phyloP scores from a whole-genome alignment of 192 early-diverging fungal genomes.

The Umbelopsis sp. region DNA sequence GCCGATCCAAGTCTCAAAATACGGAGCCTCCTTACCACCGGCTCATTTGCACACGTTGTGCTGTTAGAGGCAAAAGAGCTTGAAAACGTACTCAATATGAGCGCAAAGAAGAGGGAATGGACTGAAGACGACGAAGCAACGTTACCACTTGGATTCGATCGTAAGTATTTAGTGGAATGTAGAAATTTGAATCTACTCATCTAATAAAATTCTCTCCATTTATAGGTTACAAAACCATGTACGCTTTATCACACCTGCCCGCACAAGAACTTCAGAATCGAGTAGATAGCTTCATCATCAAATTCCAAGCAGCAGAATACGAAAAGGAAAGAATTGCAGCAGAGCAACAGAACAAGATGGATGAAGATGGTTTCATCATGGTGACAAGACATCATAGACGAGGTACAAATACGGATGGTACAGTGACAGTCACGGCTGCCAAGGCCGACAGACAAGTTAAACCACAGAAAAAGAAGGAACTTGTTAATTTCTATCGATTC shows the following conservation, averaged over 20 bases:
- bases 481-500: conserved; percentile 94
- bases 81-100: conserved; percentile 64
- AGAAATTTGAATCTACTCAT: background rate
- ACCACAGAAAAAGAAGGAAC: conserved; percentile 75
- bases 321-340: conserved; percentile 65
- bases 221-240: conserved; percentile 31
- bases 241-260: conserved; percentile 35
- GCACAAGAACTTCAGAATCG: conserved; percentile 52
- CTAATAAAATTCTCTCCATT: background rate
- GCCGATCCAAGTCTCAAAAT: conserved; percentile 28
- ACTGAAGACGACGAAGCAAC: conserved; percentile 45
- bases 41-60: conserved; percentile 67
- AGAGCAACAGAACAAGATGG: conserved; percentile 76
- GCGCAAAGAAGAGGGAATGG: conserved; percentile 60
- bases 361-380: conserved; percentile 91
- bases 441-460: conserved; percentile 52
- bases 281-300: conserved; percentile 74
- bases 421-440: conserved; percentile 60
- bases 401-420: conserved; percentile 72
- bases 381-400: conserved; percentile 71
- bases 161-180: conserved; percentile 34
- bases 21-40: conserved; percentile 49
- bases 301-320: conserved; percentile 78
- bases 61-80: conserved; percentile 71
- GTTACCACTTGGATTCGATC: conserved; percentile 49